A percentile compares a stretch with the other conserved stretches of the same genome.
phyloP scores from a whole-genome alignment of 352 stramenopile genomes.

The Phytophthora citricola region DNA sequence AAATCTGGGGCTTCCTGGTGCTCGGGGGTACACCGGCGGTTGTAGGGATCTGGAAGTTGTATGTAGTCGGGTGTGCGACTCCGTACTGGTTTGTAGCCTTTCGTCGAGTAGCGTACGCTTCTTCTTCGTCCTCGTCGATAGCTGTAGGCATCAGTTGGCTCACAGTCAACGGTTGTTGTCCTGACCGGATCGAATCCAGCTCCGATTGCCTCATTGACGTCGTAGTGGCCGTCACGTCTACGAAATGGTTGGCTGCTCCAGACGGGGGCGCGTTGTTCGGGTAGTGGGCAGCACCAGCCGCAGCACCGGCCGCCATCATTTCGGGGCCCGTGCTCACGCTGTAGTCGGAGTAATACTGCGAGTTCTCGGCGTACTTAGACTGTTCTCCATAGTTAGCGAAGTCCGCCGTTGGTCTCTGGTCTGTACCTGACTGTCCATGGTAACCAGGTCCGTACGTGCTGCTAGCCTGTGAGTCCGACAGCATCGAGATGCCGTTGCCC shows the following conservation, averaged over 20 bases:
- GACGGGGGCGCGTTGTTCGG: slow-evolving; percentile 14
- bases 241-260: slow-evolving; percentile 19
- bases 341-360: slow-evolving; percentile 46
- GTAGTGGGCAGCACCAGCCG: slow-evolving; percentile 13
- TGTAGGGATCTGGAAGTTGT: slow-evolving; percentile 9
- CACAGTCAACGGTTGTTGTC: slow-evolving; percentile 33
- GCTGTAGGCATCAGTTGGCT: slow-evolving; percentile 35
- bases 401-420: slow-evolving; percentile 34
- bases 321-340: slow-evolving; percentile 35
- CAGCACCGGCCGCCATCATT: slow-evolving; percentile 7
- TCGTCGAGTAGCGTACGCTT: slow-evolving; percentile 23
- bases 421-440: slow-evolving; percentile 19
- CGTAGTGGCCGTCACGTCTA: slow-evolving; percentile 33
- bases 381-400: slow-evolving; percentile 34
- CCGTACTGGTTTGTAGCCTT: slow-evolving; percentile 3
- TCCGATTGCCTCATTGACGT: slow-evolving; percentile 25
- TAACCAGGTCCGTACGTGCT: slow-evolving; percentile 27
- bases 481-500: slow-evolving; percentile 25
- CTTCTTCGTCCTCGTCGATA: slow-evolving; percentile 18
- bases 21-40: slow-evolving; percentile 8
- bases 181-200: slow-evolving; percentile 19
- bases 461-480: slow-evolving; percentile 34
- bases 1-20: slow-evolving; percentile 18
- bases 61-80: slow-evolving; percentile 1
- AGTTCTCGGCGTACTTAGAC: slow-evolving; percentile 20